These are phyloP conservation scores for Scalesia atractyloides DNA, from an alignment of 129 eudicot species.

Conservation along the genomic window DNA sequence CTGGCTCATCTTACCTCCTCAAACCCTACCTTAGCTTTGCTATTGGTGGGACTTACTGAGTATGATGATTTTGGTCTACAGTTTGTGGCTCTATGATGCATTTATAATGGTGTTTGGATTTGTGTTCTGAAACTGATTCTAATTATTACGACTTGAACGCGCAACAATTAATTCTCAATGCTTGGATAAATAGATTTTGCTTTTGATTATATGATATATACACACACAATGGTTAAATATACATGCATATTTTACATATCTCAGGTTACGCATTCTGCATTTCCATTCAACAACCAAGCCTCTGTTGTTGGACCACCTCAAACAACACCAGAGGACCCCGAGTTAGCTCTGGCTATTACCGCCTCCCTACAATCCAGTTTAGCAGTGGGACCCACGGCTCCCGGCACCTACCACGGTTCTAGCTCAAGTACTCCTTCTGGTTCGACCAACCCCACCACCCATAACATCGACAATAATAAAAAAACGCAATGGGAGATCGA, in stretches of 20 bases:
- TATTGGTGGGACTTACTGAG: no score
- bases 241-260: constrained; percentile 16
- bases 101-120: constrained; percentile 1
- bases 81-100: not conserved
- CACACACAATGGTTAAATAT: not conserved
- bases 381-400: constrained; percentile 31
- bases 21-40: no score
- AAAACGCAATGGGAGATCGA: constrained; percentile 25
- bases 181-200: not conserved
- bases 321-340: constrained; percentile 57
- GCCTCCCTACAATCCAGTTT: constrained; percentile 70
- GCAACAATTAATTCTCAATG: not conserved
- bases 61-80: no score
- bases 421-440: constrained; percentile 32
- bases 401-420: constrained; percentile 25
- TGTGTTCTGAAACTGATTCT: not conserved
- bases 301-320: constrained; percentile 47
- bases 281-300: constrained; percentile 54
- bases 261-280: constrained; percentile 62
- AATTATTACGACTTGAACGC: constrained; percentile 1
- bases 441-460: constrained; percentile 28
- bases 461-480: constrained; percentile 19
- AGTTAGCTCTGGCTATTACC: constrained; percentile 63
- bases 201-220: not conserved
- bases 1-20: no score